Evolutionary conservation across 768 basidiomycete species (phyloP).

Genomic region (Porphyrellus cyaneotinctus): DNA sequence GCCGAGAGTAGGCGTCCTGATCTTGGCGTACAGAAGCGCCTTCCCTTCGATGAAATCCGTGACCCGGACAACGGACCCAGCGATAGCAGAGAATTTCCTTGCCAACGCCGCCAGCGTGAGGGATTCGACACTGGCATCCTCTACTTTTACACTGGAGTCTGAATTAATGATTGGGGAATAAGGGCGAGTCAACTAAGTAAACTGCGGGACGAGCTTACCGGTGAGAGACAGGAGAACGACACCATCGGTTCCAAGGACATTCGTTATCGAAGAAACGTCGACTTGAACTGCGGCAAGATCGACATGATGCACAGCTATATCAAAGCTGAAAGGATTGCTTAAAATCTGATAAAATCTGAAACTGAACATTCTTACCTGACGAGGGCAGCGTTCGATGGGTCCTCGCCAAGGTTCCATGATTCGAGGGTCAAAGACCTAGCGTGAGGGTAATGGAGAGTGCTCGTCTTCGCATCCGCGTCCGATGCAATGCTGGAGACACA

Average conservation of each 20-base stretch:
- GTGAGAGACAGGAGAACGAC: constrained; percentile 21
- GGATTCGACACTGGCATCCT: constrained; percentile 12
- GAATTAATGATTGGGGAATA: not conserved
- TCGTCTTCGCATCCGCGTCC: constrained; percentile 24
- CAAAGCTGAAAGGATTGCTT: not conserved
- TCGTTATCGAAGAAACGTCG: constrained; percentile 22
- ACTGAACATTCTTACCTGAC: constrained; percentile 7
- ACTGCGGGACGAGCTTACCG: constrained; percentile 8
- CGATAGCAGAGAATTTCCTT: constrained; percentile 8
- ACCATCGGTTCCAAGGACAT: constrained; percentile 22
- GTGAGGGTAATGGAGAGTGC: constrained; percentile 7
- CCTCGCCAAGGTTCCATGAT: constrained; percentile 14
- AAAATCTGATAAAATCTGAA: not conserved
- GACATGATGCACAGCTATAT: constrained; percentile 16
- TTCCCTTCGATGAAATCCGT: constrained; percentile 11
- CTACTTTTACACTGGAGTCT: constrained; percentile 19
- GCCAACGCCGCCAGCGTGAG: constrained; percentile 13
- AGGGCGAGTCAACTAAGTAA: not conserved
- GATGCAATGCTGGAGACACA: constrained; percentile 16
- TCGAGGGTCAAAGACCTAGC: constrained; percentile 19
- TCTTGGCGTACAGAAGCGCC: constrained; percentile 14
- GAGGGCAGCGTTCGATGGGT: not conserved
- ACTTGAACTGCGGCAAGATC: constrained; percentile 19
- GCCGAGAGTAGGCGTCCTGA: constrained; percentile 12
- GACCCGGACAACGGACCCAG: constrained; percentile 9